Evolutionary conservation across 176 grass and related monocot genomes (phyloP).

Genomic region (Oryza brachyantha): DNA sequence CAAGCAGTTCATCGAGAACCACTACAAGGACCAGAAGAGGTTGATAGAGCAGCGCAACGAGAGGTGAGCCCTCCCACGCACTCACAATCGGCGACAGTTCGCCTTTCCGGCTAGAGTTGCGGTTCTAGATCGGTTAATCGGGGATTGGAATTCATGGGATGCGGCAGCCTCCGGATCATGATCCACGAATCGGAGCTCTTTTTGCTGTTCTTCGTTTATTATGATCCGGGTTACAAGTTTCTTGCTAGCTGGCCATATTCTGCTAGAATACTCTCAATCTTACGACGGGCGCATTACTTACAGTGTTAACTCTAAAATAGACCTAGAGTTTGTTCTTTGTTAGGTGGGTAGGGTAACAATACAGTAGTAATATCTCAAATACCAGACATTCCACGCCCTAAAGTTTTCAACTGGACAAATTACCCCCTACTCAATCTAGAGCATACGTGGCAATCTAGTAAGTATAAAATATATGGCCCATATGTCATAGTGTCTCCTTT

Average conservation of each 20-base stretch:
- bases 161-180: background rate
- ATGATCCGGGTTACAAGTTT: background rate
- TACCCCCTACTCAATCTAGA: no score
- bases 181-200: background rate
- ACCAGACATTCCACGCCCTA: no score
- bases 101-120: no score
- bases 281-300: background rate
- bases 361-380: background rate
- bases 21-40: conserved; percentile 74
- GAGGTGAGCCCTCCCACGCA: conserved; percentile 37
- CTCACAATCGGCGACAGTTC: background rate
- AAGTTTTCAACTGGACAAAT: no score
- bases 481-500: no score
- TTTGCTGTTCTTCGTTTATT: background rate
- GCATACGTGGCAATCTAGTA: no score
- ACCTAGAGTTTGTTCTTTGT: background rate
- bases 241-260: background rate
- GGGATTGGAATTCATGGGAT: background rate
- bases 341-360: background rate
- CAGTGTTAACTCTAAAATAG: background rate
- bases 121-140: background rate
- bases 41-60: conserved; percentile 68
- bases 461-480: no score
- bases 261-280: background rate
- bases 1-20: conserved; percentile 82